Evolutionary conservation across 2,329 filamentous ascomycete genomes (phyloP).

Genomic region (Alternaria sp.): DNA sequence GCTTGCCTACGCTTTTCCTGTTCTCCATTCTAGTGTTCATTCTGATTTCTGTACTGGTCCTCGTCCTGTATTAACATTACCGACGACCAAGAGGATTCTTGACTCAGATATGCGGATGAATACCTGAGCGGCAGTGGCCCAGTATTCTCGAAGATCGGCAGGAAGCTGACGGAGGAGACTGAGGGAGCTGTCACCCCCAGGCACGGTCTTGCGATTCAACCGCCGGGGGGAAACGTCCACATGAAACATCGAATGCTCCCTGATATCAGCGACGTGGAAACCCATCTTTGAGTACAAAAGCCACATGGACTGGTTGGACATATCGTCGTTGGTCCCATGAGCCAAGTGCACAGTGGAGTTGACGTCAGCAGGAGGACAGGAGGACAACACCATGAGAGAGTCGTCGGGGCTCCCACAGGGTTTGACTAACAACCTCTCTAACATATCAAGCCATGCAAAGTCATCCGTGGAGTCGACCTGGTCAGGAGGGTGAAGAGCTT

Average conservation of each 20-base stretch:
- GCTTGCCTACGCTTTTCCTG: too few species aligned
- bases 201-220: background rate
- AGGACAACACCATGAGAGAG: background rate
- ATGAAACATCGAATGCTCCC: background rate
- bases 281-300: background rate
- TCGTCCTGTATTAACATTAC: too few species aligned
- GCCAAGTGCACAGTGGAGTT: background rate
- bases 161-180: too few species aligned
- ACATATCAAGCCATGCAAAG: background rate
- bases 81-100: too few species aligned
- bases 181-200: too few species aligned
- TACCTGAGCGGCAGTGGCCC: too few species aligned
- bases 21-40: too few species aligned
- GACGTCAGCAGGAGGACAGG: background rate
- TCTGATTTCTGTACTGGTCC: too few species aligned
- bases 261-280: background rate
- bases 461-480: background rate
- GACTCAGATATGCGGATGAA: too few species aligned
- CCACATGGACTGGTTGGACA: background rate
- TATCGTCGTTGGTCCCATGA: background rate
- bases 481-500: background rate
- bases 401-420: background rate
- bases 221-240: background rate
- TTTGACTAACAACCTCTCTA: background rate
- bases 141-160: too few species aligned